Evolutionary conservation across 2,329 filamentous ascomycete genomes (phyloP), one percentile per base, ranked within the genome.

Genomic region (Aspergillus texensis): DNA sequence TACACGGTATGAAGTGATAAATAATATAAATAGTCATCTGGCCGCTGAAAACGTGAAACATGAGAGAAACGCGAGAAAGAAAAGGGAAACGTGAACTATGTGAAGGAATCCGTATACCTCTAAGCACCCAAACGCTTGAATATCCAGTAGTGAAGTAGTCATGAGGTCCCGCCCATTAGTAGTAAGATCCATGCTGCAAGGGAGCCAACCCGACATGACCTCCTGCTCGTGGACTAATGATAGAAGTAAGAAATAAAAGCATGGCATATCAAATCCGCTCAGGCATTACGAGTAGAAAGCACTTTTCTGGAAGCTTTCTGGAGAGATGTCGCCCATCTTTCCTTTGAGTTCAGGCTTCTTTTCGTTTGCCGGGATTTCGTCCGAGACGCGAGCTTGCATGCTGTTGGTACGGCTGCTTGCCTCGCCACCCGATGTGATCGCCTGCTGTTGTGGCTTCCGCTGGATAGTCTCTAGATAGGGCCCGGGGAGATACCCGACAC

Each of bases 401-500:
- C 85, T 87, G 65, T 84, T 84, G 30, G 84, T 82, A 54, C 84
- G 78, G 69, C 83, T 85, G 28, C 76, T 78, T 67, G 81, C 72
- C 46, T 77, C 70, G 41, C 74, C 77, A 24, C 75, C 76, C 1
- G 76, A 71, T 2, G 79, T 81, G 65, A 82, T 79, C 26, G 79
- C 77, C 54, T 82, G 80, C 63, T 82, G 77, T 6, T 71, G 71
- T 12, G 77, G 78, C 64, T 82, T 81, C 59, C 87, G 80, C 73
- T 89, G 85, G 56, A 95, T 89, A 0, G 84, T 86, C 79, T 97
- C 93, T 32, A 99, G 85, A 74, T 97, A 99, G 1, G 93, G 94
- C 1, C 90, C 89, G 2, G 96, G 95, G 6, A 99, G 85, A 75
- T 98, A 99, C 9, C 95, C 95, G 71, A 97, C 89, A 30, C 93